Percentiles rank a stretch among this genome's conserved stretches.
phyloP scores from a whole-genome alignment of 768 basidiomycete species.

The Harrya chromipes region DNA sequence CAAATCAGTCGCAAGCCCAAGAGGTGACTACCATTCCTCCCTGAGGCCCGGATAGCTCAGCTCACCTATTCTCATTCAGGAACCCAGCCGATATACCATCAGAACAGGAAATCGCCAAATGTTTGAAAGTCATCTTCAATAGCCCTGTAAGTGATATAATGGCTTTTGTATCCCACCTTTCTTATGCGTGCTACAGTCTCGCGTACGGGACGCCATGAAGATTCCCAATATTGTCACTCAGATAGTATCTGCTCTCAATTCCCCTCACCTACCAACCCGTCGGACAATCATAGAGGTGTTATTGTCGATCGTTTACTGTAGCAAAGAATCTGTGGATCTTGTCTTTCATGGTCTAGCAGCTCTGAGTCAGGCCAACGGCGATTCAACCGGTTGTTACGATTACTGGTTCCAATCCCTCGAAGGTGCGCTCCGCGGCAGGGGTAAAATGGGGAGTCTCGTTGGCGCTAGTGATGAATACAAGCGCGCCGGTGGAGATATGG shows the following conservation, averaged over 20 bases:
- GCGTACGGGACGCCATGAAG: conserved; percentile 68
- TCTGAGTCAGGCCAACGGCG: conserved; percentile 62
- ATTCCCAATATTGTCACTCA: conserved; percentile 73
- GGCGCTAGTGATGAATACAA: conserved; percentile 91
- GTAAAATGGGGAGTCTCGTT: conserved; percentile 93
- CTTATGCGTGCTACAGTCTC: conserved; percentile 42
- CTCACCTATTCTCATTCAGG: conserved; percentile 11
- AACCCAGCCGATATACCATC: conserved; percentile 56
- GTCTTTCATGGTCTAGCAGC: conserved; percentile 75
- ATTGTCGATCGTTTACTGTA: conserved; percentile 65
- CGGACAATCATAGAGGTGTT: conserved; percentile 79
- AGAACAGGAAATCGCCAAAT: conserved; percentile 89
- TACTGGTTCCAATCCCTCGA: conserved; percentile 91
- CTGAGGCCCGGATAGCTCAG: background rate
- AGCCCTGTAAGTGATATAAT: conserved; percentile 41
- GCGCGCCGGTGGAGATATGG: conserved; percentile 61
- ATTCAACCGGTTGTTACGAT: conserved; percentile 63
- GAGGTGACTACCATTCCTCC: conserved; percentile 43
- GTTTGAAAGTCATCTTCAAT: conserved; percentile 80
- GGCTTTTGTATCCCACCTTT: background rate
- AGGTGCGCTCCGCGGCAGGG: conserved; percentile 71
- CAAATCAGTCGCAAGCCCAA: conserved; percentile 72
- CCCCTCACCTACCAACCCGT: conserved; percentile 74
- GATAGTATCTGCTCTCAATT: conserved; percentile 79
- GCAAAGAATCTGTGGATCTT: conserved; percentile 56